A percentile compares a stretch with the other conserved stretches of the same genome.
These are phyloP conservation scores for Penicillium sp. DNA, from an alignment of 2,329 filamentous ascomycete species.

Conservation along the genomic window DNA sequence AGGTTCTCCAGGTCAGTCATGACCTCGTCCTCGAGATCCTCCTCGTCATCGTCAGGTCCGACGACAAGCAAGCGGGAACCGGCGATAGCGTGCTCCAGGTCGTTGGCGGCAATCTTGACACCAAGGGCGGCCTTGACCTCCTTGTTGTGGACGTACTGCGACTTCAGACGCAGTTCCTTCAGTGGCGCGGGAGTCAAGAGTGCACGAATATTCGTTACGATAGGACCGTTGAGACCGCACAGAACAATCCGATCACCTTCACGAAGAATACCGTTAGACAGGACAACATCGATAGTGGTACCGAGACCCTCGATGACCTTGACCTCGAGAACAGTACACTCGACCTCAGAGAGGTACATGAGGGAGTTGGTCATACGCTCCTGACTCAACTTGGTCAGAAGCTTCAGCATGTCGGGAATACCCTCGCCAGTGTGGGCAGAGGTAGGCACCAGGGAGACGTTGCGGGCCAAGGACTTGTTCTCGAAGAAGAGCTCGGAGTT, in stretches of 20 bases:
- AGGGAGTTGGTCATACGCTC: constrained; percentile 96
- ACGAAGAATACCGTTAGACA: constrained; percentile 92
- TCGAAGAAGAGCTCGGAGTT: constrained; percentile 97
- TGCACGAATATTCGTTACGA: constrained; percentile 92
- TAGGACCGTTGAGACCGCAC: constrained; percentile 95
- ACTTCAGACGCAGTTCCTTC: constrained; percentile 94
- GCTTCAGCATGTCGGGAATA: constrained; percentile 98
- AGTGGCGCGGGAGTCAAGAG: constrained; percentile 90
- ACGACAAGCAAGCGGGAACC: constrained; percentile 94
- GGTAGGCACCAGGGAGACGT: constrained; percentile 94
- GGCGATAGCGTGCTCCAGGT: constrained; percentile 93
- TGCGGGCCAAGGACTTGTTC: constrained; percentile 95
- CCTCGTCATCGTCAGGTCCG: constrained; percentile 93
- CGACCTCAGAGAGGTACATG: constrained; percentile 98
- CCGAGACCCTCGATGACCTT: constrained; percentile 99
- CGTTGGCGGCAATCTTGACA: constrained; percentile 98
- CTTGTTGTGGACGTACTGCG: constrained; percentile 97
- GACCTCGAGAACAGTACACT: constrained; percentile 97
- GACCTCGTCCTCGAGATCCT: constrained; percentile 94
- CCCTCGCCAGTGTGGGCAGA: constrained; percentile 99
- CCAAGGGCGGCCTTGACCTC: constrained; percentile 97
- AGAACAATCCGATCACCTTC: constrained; percentile 95
- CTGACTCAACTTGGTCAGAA: constrained; percentile 89
- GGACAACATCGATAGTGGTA: constrained; percentile 96
- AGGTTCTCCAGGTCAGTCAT: constrained; percentile 92